Conservation (phyloP, 2,329 filamentous ascomycete genomes). For the Neofusicoccum sp. region DNA sequence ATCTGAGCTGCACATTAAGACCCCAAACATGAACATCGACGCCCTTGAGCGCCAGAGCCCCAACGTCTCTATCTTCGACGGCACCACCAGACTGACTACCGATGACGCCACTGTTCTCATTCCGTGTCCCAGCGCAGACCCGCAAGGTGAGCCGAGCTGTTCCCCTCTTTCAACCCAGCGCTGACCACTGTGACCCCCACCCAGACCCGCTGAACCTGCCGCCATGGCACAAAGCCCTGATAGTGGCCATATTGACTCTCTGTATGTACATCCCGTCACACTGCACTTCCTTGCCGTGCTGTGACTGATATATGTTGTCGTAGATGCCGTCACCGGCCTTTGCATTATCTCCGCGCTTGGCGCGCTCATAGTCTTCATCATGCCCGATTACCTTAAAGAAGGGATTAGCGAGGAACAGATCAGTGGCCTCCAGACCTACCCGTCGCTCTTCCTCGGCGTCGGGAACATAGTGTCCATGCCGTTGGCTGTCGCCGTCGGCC, state of each 20-base stretch:
- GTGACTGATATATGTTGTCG: background rate
- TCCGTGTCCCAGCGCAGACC: constrained; percentile 18
- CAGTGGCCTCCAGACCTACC: constrained; percentile 29
- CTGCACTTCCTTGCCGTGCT: background rate
- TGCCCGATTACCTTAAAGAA: constrained; percentile 19
- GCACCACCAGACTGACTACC: constrained; percentile 15
- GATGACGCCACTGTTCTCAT: constrained; percentile 18
- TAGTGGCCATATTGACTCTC: constrained; percentile 20
- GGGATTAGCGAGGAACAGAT: constrained; percentile 22
- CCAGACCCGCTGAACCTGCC: constrained; percentile 23
- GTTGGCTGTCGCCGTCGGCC: constrained; percentile 29
- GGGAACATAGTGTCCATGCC: constrained; percentile 29
- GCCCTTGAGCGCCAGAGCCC: background rate
- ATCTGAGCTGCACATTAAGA: background rate
- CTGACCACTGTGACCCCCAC: background rate
- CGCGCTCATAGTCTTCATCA: constrained; percentile 21
- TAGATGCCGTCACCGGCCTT: constrained; percentile 20
- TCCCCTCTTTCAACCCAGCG: background rate
- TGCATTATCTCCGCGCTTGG: constrained; percentile 21
- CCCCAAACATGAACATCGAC: background rate
- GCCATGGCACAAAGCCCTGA: constrained; percentile 13
- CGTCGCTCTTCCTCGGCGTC: constrained; percentile 31
- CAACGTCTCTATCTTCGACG: constrained; percentile 10
- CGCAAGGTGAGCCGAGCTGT: background rate
- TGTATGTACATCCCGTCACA: constrained; percentile 9